Evolutionary conservation across 768 basidiomycete genomes (phyloP), one percentile per base, ranked within the genome.

Genomic region (Russula olivacea): DNA sequence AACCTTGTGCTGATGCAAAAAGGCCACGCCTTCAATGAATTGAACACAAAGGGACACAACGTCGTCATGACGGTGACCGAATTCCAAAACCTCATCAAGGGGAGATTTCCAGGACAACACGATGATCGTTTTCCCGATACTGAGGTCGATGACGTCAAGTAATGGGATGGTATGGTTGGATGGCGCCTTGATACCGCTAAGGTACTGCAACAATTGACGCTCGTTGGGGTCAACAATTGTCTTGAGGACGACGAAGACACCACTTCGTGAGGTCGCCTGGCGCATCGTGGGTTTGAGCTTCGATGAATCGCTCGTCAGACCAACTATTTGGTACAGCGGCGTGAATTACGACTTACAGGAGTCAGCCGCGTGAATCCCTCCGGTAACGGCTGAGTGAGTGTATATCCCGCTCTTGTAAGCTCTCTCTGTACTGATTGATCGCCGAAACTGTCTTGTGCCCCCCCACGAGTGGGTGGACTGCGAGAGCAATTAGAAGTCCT

Each of bases 1-100:
- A n/a, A 52, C 50, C 7, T 21, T 34, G 30, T 52, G 71, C 11
- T 38, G 36, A 25, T 54, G 53, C 53, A 54, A 38, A 38, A 36
- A 54, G 21, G 34, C 23, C n/a, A 54, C 53, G 34, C 34, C 53
- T 17, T 54, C 36, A 25, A 36, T 25, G n/a, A 54, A 54, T 54
- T 40, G 53, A 38, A 38, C 15, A 40, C 36, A 54, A 1, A 54
- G 36, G 21, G 52, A 54, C 12, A 54, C 36, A 23, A 54, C 50
- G 30, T 34, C 30, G 19, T 32, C 30, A 52, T 30, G 50, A 34
- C 50, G 17, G 50, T 12, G 10, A 52, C 19, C 0, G 50, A n/a
- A 52, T 52, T 34, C 9, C 11, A 52, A 52, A 52, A 52, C 50
- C 17, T 52, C 50, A n/a, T 34, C 30, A 52, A 52, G 50, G 2